A percentile compares a stretch with the other conserved stretches of the same genome.
Evolutionary conservation across 306 rosid genomes (phyloP).

Genomic region (Canavalia ensiformis): DNA sequence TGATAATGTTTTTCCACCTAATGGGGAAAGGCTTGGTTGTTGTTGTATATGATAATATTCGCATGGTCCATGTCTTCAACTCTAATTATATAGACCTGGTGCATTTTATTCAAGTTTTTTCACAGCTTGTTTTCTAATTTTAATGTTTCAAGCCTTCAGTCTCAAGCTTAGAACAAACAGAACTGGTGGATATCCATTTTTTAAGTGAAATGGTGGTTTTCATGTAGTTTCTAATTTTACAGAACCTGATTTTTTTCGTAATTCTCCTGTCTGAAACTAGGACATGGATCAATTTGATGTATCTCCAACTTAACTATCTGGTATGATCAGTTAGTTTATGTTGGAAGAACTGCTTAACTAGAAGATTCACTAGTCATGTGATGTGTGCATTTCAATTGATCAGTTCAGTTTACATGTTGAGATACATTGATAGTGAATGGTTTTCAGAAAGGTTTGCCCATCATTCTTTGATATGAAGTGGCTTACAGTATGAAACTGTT

Average conservation of each 20-base stretch:
- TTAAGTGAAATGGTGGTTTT: slow-evolving; percentile 1
- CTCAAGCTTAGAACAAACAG: not conserved
- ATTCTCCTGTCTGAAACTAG: slow-evolving; percentile 14
- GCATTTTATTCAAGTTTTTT: slow-evolving; percentile 13
- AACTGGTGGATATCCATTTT: slow-evolving; percentile 23
- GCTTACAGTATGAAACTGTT: slow-evolving; percentile 22
- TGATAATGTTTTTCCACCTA: not conserved
- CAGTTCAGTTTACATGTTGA: slow-evolving; percentile 18
- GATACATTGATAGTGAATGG: slow-evolving; percentile 17
- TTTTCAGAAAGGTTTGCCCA: not conserved
- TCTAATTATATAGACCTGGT: not conserved
- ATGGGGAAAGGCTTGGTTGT: not conserved
- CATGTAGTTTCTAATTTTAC: slow-evolving; percentile 15
- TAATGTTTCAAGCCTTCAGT: slow-evolving; percentile 8
- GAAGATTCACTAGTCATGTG: slow-evolving; percentile 21
- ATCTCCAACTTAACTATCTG: slow-evolving; percentile 6
- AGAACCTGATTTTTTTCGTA: slow-evolving; percentile 27
- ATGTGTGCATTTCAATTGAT: slow-evolving; percentile 23
- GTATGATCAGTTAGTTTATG: slow-evolving; percentile 23
- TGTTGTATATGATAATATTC: slow-evolving; percentile 9
- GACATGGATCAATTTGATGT: slow-evolving; percentile 22
- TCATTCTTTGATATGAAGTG: slow-evolving; percentile 34
- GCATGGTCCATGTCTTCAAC: not conserved
- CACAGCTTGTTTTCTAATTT: slow-evolving; percentile 17
- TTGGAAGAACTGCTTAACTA: slow-evolving; percentile 19